These are phyloP conservation scores for Carex cristatella DNA, from an alignment of 176 grass and related monocot species.

Conservation along the genomic window DNA sequence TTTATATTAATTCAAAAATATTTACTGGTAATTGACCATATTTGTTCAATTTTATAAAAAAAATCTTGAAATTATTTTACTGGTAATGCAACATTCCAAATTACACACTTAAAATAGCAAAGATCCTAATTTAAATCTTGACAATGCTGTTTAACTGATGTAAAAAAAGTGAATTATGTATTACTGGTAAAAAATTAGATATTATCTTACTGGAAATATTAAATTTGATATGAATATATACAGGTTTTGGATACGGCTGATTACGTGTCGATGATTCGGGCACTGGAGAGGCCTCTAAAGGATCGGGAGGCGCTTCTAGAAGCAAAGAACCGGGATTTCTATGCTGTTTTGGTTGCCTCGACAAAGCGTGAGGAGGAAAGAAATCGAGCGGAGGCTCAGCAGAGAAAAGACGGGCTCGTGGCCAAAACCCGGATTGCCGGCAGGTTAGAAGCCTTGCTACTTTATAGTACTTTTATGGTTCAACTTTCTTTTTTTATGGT, in stretches of 20 bases:
- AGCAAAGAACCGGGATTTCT: constrained; percentile 80
- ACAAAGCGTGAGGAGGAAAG: constrained; percentile 64
- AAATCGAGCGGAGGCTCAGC: constrained; percentile 35
- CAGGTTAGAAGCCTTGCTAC: background rate
- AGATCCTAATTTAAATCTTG: too few relatives aligned
- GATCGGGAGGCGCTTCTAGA: constrained; percentile 70
- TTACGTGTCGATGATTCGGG: constrained; percentile 42
- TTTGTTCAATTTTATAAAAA: too few relatives aligned
- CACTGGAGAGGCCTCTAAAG: constrained; percentile 67
- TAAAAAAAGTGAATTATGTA: too few relatives aligned
- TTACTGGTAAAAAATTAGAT: too few relatives aligned
- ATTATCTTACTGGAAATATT: background rate
- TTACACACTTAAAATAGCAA: too few relatives aligned
- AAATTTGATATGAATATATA: background rate
- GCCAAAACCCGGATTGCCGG: constrained; percentile 33
- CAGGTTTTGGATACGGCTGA: constrained; percentile 15
- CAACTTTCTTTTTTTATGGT: too few relatives aligned
- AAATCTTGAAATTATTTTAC: too few relatives aligned
- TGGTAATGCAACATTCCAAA: too few relatives aligned
- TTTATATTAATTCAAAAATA: too few relatives aligned
- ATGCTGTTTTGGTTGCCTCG: constrained; percentile 36
- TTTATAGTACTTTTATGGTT: background rate
- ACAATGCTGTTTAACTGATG: too few relatives aligned
- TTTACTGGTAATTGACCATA: too few relatives aligned
- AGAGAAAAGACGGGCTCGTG: constrained; percentile 55